Conservation (phyloP, 768 basidiomycete genomes). For the Serendipita vermifera region DNA sequence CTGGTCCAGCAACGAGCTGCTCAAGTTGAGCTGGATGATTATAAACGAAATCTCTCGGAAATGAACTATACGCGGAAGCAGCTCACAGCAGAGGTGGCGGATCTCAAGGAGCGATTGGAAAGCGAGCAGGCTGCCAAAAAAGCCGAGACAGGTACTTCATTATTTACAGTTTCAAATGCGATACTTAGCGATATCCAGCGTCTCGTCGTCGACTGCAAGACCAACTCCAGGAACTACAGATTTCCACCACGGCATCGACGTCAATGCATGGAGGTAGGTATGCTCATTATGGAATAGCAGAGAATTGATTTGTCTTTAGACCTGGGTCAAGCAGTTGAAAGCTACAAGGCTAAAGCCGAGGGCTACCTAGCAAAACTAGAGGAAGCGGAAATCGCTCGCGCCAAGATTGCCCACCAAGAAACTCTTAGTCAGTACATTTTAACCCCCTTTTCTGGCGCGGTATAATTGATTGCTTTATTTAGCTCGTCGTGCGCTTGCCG, state of each 20-base stretch:
- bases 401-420: constrained; percentile 51
- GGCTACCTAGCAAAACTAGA: constrained; percentile 48
- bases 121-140: constrained; percentile 37
- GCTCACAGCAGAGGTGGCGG: constrained; percentile 40
- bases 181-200: constrained; percentile 26
- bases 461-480: neutral
- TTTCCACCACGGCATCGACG: constrained; percentile 43
- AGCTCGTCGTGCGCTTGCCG: constrained; percentile 51
- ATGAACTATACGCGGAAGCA: constrained; percentile 42
- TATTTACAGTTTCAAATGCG: neutral
- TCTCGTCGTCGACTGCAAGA: constrained; percentile 46
- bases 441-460: neutral
- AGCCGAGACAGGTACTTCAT: constrained; percentile 42
- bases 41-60: constrained; percentile 51
- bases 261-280: constrained; percentile 44
- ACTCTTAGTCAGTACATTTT: constrained; percentile 39
- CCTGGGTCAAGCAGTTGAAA: constrained; percentile 47
- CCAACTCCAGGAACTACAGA: constrained; percentile 50
- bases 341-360: constrained; percentile 51
- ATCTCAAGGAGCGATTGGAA: constrained; percentile 46
- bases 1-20: constrained; percentile 51
- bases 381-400: constrained; percentile 53
- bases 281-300: neutral
- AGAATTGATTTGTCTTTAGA: constrained; percentile 28
- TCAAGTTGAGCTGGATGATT: constrained; percentile 52